Base-by-base conservation (phyloP, 495 filamentous ascomycete species). In the Penicillium desertorum region DNA sequence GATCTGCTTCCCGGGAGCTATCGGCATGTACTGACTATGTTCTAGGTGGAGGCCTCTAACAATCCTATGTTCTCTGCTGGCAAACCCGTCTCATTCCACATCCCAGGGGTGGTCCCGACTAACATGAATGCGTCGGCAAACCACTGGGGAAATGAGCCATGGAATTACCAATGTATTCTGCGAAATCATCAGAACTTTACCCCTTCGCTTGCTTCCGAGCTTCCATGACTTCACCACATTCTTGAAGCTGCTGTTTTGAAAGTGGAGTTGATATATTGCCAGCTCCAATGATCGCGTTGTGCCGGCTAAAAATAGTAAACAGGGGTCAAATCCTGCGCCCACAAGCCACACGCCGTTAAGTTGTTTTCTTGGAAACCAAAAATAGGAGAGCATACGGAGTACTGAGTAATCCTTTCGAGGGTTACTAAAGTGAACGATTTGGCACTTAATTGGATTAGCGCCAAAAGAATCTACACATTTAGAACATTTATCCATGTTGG, bases 271-370 rank as follows among this genome's bases (percentile, higher is more conserved):
- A 32, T 5, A 32, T 53, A 53, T 19, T 30, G 16, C 36, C 23
- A 42, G 37, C 25, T 32, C 51, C 45, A 48, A 43, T 50, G 34
- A 53, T 48, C 17, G 51, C 12, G 17, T 20, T 30, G 36, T 12
- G 42, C 23, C 10, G 53, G 10, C 54, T 57, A 57, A 57, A 50
- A 57, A 57, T 57, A 57, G 54, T 12, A 49, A 11, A 37, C 44
- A 54, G n/a, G 54, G 45, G 54, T 45, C 25, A 22, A 34, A 29
- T 49, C 34, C 34, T 49, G 45, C 45, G 7, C 9, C 45, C 50
- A 42, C 34, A 23, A 52, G 20, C 45, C 50, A 29, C 20, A 23
- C 29, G 20, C 23, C 19, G 19, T 27, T 42, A 12, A 32, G 30
- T 20, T 1, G 16, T 48, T 29, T 30, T 34, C 5, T 27, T 9